Conservation (phyloP, 257 asterid genomes). For the Linaria vulgaris region DNA sequence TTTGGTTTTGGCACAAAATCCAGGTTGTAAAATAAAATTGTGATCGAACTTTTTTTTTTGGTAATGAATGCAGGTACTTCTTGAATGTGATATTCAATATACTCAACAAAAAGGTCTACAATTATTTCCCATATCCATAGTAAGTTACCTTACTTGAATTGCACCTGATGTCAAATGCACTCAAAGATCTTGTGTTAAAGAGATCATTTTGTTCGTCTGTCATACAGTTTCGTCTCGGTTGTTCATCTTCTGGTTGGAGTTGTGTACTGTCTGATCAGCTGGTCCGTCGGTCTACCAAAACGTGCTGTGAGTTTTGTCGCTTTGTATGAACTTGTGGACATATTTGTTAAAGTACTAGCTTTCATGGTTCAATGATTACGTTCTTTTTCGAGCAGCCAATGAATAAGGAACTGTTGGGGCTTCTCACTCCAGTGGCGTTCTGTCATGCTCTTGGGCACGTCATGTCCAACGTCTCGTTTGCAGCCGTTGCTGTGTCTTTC, state of each 20-base stretch:
- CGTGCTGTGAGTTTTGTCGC: conserved; percentile 44
- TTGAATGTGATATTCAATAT: conserved; percentile 62
- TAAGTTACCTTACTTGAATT: conserved; percentile 28
- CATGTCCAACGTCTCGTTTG: conserved; percentile 64
- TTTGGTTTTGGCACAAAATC: no score
- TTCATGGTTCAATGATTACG: not conserved
- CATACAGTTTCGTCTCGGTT: conserved; percentile 51
- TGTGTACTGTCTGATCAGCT: conserved; percentile 49
- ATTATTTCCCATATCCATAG: conserved; percentile 66
- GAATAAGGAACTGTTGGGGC: conserved; percentile 43
- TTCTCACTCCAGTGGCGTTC: conserved; percentile 58
- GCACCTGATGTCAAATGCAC: not conserved
- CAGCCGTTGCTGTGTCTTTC: conserved; percentile 70
- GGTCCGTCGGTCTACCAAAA: conserved; percentile 60
- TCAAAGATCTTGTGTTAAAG: no score
- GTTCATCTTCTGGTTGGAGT: conserved; percentile 66
- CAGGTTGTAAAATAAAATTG: no score
- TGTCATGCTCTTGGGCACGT: conserved; percentile 71
- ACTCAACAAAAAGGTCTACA: conserved; percentile 66
- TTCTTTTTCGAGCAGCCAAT: conserved; percentile 45
- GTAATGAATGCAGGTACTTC: conserved; percentile 47
- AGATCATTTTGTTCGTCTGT: not conserved
- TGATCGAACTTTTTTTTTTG: no score
- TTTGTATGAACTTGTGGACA: not conserved
- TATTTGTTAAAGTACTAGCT: not conserved